A percentile compares a stretch with the other conserved stretches of the same genome.
Evolutionary conservation across 1,284 basidiomycete genomes (phyloP).

Genomic region (Microbotryum violaceum): DNA sequence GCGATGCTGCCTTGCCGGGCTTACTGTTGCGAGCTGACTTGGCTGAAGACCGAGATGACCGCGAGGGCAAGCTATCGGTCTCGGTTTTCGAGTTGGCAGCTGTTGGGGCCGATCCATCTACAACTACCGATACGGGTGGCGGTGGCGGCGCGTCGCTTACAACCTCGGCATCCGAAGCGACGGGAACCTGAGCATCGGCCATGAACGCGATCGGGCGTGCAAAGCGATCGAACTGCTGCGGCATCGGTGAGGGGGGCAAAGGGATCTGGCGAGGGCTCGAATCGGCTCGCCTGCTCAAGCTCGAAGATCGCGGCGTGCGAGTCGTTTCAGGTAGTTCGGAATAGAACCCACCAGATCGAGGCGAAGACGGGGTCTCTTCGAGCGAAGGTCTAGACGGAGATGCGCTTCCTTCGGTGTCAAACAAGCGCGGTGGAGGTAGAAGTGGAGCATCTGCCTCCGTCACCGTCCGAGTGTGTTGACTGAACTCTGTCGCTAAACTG

Average conservation of each 20-base stretch:
- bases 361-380: too few species aligned
- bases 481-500: too few species aligned
- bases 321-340: neutral
- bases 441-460: too few species aligned
- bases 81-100: too few species aligned
- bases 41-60: too few species aligned
- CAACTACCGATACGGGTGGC: neutral
- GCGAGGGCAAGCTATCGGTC: too few species aligned
- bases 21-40: too few species aligned
- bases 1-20: neutral
- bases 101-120: neutral
- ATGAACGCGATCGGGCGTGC: neutral
- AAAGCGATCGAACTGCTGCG: neutral
- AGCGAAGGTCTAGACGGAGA: too few species aligned
- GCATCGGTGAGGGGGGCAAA: conserved; percentile 22
- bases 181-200: neutral
- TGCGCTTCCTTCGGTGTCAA: too few species aligned
- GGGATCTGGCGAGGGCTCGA: conserved; percentile 10
- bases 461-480: too few species aligned
- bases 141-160: neutral
- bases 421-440: too few species aligned
- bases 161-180: neutral
- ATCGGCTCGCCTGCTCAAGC: neutral
- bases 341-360: too few species aligned
- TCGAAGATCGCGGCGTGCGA: neutral